Evolutionary conservation across 805 yeast genomes (phyloP).

Genomic region (Yueomyces sp.): DNA sequence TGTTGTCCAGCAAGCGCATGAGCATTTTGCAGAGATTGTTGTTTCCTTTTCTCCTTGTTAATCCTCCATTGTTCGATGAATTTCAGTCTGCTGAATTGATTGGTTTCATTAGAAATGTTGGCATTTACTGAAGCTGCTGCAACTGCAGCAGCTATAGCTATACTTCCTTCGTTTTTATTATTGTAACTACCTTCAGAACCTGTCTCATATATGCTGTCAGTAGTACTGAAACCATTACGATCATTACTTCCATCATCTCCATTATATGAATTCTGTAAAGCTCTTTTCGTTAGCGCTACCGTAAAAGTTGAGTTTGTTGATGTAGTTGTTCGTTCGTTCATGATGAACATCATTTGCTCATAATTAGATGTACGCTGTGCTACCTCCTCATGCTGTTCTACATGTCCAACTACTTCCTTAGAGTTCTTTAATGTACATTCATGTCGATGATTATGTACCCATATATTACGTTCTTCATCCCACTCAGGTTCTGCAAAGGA

Average conservation of each 20-base stretch:
- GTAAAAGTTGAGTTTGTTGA: constrained; percentile 29
- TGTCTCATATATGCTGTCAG: not conserved
- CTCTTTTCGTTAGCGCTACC: constrained; percentile 21
- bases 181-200: not conserved
- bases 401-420: constrained; percentile 29
- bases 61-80: constrained; percentile 80
- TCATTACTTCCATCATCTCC: not conserved
- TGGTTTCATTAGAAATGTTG: constrained; percentile 22
- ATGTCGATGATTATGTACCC: constrained; percentile 28
- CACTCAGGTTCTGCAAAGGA: constrained; percentile 33
- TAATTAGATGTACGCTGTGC: constrained; percentile 73
- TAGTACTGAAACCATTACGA: constrained; percentile 1
- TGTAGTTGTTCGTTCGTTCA: constrained; percentile 35
- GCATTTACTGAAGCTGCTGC: constrained; percentile 29
- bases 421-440: constrained; percentile 26
- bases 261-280: constrained; percentile 2
- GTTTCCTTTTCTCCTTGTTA: constrained; percentile 42
- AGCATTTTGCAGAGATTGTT: constrained; percentile 22
- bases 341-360: constrained; percentile 76
- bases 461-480: constrained; percentile 22
- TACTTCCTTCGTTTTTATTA: constrained; percentile 12
- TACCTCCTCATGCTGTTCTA: constrained; percentile 50
- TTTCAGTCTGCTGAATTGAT: constrained; percentile 73
- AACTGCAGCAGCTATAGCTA: constrained; percentile 24
- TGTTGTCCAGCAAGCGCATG: constrained; percentile 13